Evolutionary conservation across 2,329 filamentous ascomycete genomes (phyloP).

Genomic region (Aspergillus fumigatus): DNA sequence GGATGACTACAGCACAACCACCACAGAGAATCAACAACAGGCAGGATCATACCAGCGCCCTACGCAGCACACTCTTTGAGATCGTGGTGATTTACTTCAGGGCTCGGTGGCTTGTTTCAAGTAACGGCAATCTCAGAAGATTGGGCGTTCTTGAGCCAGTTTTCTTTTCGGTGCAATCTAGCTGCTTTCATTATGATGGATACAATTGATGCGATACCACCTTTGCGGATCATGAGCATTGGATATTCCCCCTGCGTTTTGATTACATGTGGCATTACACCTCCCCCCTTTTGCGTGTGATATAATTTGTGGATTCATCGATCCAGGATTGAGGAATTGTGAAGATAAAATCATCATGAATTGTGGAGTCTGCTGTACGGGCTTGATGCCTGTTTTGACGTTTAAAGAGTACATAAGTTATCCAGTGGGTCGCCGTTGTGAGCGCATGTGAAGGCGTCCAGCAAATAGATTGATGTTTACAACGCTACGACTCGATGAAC

Average conservation of each 20-base stretch:
- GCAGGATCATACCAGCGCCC: neutral
- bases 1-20: slow-evolving; percentile 23
- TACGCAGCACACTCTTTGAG: neutral
- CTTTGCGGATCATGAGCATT: neutral
- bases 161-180: neutral
- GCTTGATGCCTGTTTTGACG: neutral
- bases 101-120: neutral
- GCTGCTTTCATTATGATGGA: neutral
- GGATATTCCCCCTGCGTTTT: neutral
- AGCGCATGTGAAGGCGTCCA: neutral
- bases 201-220: neutral
- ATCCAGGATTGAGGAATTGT: neutral
- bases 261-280: neutral
- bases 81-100: neutral
- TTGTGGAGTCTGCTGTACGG: neutral
- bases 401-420: too few species aligned
- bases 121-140: neutral
- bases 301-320: neutral
- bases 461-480: neutral
- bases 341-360: neutral
- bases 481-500: neutral
- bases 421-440: neutral
- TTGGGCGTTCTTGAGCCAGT: neutral
- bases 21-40: slow-evolving; percentile 7
- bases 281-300: neutral